Evolutionary conservation across 495 filamentous ascomycete species (phyloP).

Genomic region (Trichoderma asperelloides): DNA sequence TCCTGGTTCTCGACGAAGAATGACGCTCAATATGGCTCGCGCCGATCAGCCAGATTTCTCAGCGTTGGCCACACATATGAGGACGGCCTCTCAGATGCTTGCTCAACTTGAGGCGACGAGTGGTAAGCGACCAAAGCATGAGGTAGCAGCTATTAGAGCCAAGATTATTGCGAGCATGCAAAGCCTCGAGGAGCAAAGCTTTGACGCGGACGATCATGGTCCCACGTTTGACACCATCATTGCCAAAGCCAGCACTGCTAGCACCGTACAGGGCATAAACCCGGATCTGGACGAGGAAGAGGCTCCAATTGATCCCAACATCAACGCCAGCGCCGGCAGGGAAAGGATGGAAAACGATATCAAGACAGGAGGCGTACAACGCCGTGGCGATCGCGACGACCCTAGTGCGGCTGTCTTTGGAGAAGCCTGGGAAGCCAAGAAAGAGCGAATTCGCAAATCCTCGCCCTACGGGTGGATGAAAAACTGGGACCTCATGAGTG

Average conservation of each 20-base stretch:
- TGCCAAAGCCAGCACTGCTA: conserved; percentile 36
- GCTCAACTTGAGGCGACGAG: conserved; percentile 65
- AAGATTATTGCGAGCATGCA: conserved; percentile 81
- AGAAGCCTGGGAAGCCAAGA: conserved; percentile 67
- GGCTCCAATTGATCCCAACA: conserved; percentile 29
- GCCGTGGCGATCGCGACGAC: conserved; percentile 68
- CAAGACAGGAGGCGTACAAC: conserved; percentile 66
- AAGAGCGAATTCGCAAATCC: conserved; percentile 64
- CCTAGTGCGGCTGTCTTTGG: conserved; percentile 74
- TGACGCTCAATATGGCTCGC: conserved; percentile 37
- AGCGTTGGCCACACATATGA: conserved; percentile 69
- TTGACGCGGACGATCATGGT: conserved; percentile 51
- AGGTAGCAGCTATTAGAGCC: conserved; percentile 65
- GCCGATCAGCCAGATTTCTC: conserved; percentile 61
- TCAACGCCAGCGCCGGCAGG: conserved; percentile 56
- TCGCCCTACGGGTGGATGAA: conserved; percentile 71
- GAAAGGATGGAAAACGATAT: conserved; percentile 75
- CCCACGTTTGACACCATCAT: conserved; percentile 69
- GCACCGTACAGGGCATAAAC: conserved; percentile 22
- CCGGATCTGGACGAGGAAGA: conserved; percentile 35
- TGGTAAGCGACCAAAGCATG: conserved; percentile 58
- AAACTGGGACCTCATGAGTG: conserved; percentile 71
- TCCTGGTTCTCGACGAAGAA: conserved; percentile 42
- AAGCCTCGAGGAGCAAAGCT: conserved; percentile 70
- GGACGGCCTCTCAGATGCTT: conserved; percentile 69